These are phyloP conservation scores for Iris pallida DNA, from an alignment of 116 monocot genomes.

Conservation along the genomic window DNA sequence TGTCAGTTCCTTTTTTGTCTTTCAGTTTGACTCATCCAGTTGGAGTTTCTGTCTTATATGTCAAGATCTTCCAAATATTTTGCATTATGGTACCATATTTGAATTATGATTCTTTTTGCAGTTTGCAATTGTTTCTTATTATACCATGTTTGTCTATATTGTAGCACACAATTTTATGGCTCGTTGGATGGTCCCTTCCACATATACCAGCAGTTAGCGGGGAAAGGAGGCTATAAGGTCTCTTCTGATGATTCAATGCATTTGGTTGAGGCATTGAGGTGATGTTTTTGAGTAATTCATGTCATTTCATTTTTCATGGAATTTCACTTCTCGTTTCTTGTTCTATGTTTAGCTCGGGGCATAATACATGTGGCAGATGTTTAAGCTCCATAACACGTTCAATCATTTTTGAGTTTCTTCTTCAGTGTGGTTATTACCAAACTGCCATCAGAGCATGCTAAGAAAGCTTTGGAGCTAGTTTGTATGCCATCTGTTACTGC, in stretches of 20 bases:
- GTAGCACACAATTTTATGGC: conserved; percentile 70
- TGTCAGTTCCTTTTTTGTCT: no score
- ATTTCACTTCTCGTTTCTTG: no score
- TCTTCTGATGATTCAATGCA: conserved; percentile 79
- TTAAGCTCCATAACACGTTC: not conserved
- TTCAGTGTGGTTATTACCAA: conserved; percentile 75
- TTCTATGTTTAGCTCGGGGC: no score
- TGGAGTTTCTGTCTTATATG: no score
- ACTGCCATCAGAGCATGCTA: conserved; percentile 73
- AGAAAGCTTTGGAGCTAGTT: conserved; percentile 69
- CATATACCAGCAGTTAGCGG: conserved; percentile 92
- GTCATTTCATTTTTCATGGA: no score
- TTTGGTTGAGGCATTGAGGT: conserved; percentile 96
- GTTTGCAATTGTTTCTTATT: no score
- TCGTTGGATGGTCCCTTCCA: conserved; percentile 83
- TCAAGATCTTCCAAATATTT: no score
- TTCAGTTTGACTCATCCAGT: no score
- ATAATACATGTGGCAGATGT: no score
- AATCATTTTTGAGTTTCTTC: conserved; percentile 5
- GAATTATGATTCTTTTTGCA: not conserved
- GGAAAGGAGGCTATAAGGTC: conserved; percentile 78
- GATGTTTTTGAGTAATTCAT: no score
- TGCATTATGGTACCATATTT: not conserved
- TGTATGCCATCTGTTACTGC: conserved; percentile 65
- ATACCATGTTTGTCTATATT: conserved; percentile 65